Percentiles rank a stretch among this genome's conserved stretches.
Conservation (phyloP, 2,329 filamentous ascomycete species). For the Pyricularia pennisetigena region DNA sequence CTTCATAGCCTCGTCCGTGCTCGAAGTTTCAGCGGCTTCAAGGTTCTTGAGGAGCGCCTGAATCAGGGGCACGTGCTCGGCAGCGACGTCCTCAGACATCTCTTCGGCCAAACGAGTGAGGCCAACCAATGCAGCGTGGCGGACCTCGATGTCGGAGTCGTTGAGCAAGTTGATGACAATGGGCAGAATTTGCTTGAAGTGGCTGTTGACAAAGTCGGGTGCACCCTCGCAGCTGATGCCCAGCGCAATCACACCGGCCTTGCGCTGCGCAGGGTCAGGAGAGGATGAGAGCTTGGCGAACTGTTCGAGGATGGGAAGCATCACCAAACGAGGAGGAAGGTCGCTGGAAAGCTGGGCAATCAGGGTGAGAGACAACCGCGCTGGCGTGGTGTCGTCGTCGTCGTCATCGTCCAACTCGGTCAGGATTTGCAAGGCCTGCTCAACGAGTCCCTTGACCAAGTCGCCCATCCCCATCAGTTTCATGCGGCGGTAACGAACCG, state of each 20-base stretch:
- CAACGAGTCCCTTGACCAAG: conserved; percentile 77
- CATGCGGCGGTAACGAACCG: conserved; percentile 83
- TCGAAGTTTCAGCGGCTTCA: conserved; percentile 63
- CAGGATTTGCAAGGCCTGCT: conserved; percentile 79
- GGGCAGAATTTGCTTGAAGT: conserved; percentile 78
- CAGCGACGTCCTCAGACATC: conserved; percentile 78
- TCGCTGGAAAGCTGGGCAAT: conserved; percentile 83
- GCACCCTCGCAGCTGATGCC: conserved; percentile 94
- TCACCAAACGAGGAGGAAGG: conserved; percentile 85
- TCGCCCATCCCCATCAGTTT: conserved; percentile 85
- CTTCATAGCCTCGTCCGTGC: conserved; percentile 50
- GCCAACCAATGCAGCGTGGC: conserved; percentile 78
- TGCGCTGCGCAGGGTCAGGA: conserved; percentile 66
- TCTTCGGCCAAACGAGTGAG: conserved; percentile 89
- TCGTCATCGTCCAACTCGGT: conserved; percentile 76
- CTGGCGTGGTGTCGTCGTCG: conserved; percentile 78
- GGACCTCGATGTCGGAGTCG: conserved; percentile 74
- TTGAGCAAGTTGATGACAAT: conserved; percentile 73
- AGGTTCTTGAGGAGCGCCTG: conserved; percentile 81
- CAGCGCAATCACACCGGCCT: conserved; percentile 83
- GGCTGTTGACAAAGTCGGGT: conserved; percentile 92
- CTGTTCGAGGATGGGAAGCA: conserved; percentile 82
- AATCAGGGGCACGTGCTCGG: conserved; percentile 78
- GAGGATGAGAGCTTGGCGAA: conserved; percentile 74
- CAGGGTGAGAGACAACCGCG: conserved; percentile 73